Conservation (phyloP, 768 basidiomycete species). For the Boletus reticulatus region DNA sequence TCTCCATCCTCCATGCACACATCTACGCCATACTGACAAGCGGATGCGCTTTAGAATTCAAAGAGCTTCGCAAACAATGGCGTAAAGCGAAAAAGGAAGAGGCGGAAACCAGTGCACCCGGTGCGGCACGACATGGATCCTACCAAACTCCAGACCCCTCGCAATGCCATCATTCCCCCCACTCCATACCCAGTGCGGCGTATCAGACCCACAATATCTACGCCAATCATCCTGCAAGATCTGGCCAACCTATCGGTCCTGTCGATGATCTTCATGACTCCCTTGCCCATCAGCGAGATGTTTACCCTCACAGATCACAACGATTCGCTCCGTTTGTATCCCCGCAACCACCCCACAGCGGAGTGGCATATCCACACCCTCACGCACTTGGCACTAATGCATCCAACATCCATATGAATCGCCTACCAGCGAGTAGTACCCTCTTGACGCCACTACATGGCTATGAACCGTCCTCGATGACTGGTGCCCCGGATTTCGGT, state of each 20-base stretch:
- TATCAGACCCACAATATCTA: slow-evolving; percentile 21
- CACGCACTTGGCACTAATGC: slow-evolving; percentile 25
- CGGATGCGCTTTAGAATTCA: slow-evolving; percentile 69
- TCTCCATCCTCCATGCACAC: not conserved
- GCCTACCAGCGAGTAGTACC: slow-evolving; percentile 63
- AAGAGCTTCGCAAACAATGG: slow-evolving; percentile 96
- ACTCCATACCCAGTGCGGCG: slow-evolving; percentile 27
- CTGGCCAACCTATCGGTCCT: slow-evolving; percentile 5
- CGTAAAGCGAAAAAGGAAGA: slow-evolving; percentile 88
- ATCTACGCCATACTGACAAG: slow-evolving; percentile 8
- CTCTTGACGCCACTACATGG: slow-evolving; percentile 69
- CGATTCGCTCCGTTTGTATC: slow-evolving; percentile 25
- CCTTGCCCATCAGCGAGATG: slow-evolving; percentile 14
- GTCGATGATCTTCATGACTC: slow-evolving; percentile 22
- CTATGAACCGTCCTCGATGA: slow-evolving; percentile 45
- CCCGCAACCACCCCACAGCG: slow-evolving; percentile 14
- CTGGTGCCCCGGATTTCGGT: slow-evolving; percentile 10
- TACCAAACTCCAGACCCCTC: slow-evolving; percentile 17
- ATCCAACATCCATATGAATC: slow-evolving; percentile 27
- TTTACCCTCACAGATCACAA: slow-evolving; percentile 26
- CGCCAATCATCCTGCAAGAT: slow-evolving; percentile 25
- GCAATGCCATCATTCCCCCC: slow-evolving; percentile 22
- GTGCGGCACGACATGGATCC: slow-evolving; percentile 13
- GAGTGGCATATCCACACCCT: slow-evolving; percentile 19
- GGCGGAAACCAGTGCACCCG: slow-evolving; percentile 26